Evolutionary conservation across 257 asterid species (phyloP).

Genomic region (Solanum tarijense): DNA sequence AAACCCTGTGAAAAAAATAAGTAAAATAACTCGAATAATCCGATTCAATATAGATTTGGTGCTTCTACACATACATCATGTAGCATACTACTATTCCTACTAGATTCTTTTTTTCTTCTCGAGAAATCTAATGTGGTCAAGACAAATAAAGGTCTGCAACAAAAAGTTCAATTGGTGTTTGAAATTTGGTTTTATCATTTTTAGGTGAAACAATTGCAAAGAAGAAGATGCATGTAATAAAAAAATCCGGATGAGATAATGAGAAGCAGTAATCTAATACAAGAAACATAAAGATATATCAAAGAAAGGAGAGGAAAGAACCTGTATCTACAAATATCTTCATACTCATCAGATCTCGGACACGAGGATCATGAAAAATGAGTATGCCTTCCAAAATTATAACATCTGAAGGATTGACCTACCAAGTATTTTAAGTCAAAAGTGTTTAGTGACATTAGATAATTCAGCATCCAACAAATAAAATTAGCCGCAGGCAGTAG

Average conservation of each 20-base stretch:
- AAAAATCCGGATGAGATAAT: neutral
- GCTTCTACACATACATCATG: neutral
- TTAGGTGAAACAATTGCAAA: neutral
- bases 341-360: conserved; percentile 87
- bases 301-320: conserved; percentile 21
- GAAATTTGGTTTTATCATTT: neutral
- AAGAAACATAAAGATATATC: neutral
- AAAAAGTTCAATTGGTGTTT: neutral
- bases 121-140: neutral
- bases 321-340: conserved; percentile 98
- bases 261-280: neutral
- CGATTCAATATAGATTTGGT: neutral
- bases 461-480: neutral
- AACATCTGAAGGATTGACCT: conserved; percentile 98
- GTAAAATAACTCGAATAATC: neutral
- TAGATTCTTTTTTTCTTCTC: neutral
- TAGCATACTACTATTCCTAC: neutral
- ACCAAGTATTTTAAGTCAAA: conserved; percentile 11
- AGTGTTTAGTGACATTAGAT: neutral
- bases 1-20: neutral
- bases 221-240: neutral
- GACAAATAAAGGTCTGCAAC: neutral
- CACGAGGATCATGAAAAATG: conserved; percentile 87
- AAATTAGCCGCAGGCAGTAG: neutral
- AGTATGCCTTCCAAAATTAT: conserved; percentile 96